These are phyloP conservation scores for Juncus inflexus DNA, from an alignment of 176 grass and related monocot species.

Conservation along the genomic window DNA sequence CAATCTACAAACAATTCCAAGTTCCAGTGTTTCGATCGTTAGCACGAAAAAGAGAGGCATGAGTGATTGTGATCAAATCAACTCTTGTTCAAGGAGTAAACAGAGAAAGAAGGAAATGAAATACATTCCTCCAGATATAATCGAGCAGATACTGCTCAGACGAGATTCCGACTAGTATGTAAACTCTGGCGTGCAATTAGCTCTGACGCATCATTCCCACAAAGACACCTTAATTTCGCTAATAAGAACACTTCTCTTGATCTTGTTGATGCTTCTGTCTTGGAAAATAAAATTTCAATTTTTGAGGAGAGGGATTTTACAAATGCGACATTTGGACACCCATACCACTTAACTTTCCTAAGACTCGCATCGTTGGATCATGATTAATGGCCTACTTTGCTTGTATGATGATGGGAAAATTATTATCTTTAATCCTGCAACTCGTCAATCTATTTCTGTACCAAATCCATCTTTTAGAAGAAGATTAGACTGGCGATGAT, in stretches of 20 bases:
- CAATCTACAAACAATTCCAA: too few relatives aligned
- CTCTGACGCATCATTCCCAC: not conserved
- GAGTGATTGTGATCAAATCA: too few relatives aligned
- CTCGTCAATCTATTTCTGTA: not conserved
- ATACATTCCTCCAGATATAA: not conserved
- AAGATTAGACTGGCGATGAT: not conserved
- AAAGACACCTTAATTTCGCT: not conserved
- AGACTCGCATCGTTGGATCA: not conserved
- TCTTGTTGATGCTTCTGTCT: not conserved
- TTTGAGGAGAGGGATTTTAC: not conserved
- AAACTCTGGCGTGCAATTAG: not conserved
- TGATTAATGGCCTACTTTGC: not conserved
- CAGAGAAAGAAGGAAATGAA: too few relatives aligned
- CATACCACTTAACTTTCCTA: not conserved
- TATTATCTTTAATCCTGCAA: slow-evolving; percentile 4
- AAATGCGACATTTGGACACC: not conserved
- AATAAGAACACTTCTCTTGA: not conserved
- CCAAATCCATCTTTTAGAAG: not conserved
- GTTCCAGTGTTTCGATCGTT: too few relatives aligned
- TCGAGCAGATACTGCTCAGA: not conserved
- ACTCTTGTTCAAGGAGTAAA: too few relatives aligned
- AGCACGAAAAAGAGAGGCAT: too few relatives aligned
- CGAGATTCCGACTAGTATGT: not conserved
- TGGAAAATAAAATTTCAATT: not conserved
- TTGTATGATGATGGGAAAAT: not conserved